Evolutionary conservation across 257 asterid genomes (phyloP).

Genomic region (Przewalskia tangutica): DNA sequence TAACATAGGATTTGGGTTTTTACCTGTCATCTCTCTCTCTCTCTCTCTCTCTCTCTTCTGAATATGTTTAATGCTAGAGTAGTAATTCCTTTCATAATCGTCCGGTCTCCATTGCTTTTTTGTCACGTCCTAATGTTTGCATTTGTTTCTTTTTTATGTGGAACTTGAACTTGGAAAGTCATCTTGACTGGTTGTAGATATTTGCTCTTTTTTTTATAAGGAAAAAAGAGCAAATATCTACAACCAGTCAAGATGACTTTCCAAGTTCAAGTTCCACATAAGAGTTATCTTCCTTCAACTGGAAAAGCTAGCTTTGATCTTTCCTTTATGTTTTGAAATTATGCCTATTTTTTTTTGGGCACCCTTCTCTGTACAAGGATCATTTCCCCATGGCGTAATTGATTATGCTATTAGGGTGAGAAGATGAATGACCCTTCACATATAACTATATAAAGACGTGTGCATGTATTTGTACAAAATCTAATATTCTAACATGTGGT

Average conservation of each 20-base stretch:
- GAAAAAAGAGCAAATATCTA: neutral
- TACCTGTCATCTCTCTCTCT: neutral
- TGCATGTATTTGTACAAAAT: neutral
- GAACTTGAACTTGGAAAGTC: neutral
- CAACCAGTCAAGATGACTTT: neutral
- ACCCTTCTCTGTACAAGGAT: neutral
- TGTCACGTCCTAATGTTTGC: neutral
- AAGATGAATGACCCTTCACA: neutral
- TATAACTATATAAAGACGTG: neutral
- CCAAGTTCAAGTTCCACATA: neutral
- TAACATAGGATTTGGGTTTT: neutral
- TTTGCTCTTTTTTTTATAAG: neutral
- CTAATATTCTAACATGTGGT: neutral
- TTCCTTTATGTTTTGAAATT: neutral
- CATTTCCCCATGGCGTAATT: neutral
- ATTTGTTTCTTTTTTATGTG: neutral
- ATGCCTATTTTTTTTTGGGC: neutral
- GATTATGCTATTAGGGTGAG: neutral
- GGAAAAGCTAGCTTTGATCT: neutral
- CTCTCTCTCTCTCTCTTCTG: neutral
- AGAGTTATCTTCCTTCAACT: neutral
- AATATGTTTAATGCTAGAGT: neutral
- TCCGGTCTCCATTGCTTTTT: neutral
- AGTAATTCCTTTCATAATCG: neutral
- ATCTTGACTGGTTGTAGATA: neutral